These are phyloP conservation scores for Solanum corneliomulleri DNA, from an alignment of 257 asterid species.

Conservation along the genomic window DNA sequence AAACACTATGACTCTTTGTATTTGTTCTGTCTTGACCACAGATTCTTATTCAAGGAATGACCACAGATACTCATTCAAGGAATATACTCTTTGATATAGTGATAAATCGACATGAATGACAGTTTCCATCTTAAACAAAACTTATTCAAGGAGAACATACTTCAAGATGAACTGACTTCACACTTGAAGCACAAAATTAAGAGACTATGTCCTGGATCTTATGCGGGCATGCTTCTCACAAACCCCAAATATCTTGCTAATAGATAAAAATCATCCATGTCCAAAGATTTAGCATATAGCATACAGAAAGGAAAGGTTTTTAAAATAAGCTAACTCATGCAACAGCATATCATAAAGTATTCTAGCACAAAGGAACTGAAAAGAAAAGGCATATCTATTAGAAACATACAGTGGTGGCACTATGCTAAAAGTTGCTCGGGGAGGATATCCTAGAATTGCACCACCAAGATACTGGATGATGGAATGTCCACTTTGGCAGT, in stretches of 20 bases:
- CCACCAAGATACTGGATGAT: slow-evolving; percentile 46
- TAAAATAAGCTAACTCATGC: not conserved
- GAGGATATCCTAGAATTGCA: slow-evolving; percentile 47
- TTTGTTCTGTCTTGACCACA: not conserved
- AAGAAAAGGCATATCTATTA: not conserved
- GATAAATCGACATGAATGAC: not conserved
- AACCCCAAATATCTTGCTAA: not conserved
- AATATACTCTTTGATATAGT: not conserved
- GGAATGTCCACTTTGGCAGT: slow-evolving; percentile 51
- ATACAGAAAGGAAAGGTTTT: not conserved
- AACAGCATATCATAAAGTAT: not conserved
- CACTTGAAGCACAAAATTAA: too few relatives aligned
- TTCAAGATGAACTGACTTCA: too few relatives aligned
- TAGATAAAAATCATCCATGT: not conserved
- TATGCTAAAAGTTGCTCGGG: slow-evolving; percentile 36
- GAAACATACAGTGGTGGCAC: slow-evolving; percentile 47
- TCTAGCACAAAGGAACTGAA: not conserved
- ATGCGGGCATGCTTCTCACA: not conserved
- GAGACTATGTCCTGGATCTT: too few relatives aligned
- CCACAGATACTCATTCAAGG: not conserved
- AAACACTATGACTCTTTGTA: not conserved
- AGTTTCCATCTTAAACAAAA: not conserved
- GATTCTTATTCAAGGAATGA: not conserved
- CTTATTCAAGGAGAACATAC: not conserved
- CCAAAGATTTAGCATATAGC: not conserved